Conservation (phyloP, 768 basidiomycete species). For the Udeniomyces megalosporus region DNA sequence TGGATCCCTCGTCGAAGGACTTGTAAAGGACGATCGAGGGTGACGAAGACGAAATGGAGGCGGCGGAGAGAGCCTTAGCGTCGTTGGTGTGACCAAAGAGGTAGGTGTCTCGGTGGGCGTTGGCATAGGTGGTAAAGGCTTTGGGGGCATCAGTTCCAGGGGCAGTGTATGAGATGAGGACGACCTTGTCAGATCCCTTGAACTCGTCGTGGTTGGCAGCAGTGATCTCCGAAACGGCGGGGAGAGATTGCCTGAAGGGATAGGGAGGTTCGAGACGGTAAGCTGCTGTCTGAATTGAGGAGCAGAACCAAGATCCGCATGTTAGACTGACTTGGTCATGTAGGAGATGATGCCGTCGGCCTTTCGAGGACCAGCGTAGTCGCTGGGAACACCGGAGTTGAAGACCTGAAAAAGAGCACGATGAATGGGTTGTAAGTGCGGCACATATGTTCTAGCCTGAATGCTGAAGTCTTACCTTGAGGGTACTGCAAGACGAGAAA, state of each 20-base stretch:
- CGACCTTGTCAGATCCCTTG: constrained; percentile 73
- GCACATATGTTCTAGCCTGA: too few relatives aligned
- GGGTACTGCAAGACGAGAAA: background rate
- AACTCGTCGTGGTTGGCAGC: constrained; percentile 64
- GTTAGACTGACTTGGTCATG: constrained; percentile 60
- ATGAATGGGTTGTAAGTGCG: background rate
- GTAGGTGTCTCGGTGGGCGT: constrained; percentile 78
- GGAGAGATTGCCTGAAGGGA: constrained; percentile 61
- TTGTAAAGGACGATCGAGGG: constrained; percentile 89
- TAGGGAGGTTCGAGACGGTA: background rate
- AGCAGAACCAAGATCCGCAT: constrained; percentile 37
- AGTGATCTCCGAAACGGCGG: constrained; percentile 74
- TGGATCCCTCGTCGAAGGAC: constrained; percentile 64
- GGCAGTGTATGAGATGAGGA: constrained; percentile 67
- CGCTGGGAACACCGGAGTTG: constrained; percentile 58
- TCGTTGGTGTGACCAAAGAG: constrained; percentile 81
- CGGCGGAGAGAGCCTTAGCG: constrained; percentile 38
- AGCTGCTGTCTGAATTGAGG: background rate
- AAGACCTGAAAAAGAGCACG: constrained; percentile 76
- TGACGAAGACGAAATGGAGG: constrained; percentile 54
- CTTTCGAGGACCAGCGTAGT: constrained; percentile 79
- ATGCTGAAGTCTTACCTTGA: constrained; percentile 1
- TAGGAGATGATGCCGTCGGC: constrained; percentile 91
- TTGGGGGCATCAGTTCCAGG: constrained; percentile 56
- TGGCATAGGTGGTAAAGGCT: constrained; percentile 64